Conservation (phyloP, 2,329 filamentous ascomycete species). For the Colletotrichum ledebouriae region DNA sequence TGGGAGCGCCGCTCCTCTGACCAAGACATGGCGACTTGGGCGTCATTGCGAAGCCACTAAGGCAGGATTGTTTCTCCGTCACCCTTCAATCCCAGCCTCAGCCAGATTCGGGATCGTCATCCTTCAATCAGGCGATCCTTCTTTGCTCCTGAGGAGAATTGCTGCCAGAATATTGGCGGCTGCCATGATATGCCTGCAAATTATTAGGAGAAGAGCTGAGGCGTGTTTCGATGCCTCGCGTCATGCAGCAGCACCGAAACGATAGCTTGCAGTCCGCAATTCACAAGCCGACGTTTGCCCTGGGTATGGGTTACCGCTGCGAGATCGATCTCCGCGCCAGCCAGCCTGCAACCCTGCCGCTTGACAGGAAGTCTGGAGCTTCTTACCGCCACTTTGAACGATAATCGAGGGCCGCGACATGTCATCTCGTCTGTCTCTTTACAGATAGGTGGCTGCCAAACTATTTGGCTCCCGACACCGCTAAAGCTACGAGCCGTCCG, state of each 20-base stretch:
- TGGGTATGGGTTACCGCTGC: slow-evolving; percentile 23
- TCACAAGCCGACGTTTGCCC: slow-evolving; percentile 19
- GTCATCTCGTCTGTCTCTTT: slow-evolving; percentile 17
- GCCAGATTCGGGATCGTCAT: slow-evolving; percentile 5
- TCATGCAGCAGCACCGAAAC: slow-evolving; percentile 9
- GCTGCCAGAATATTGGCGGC: not conserved
- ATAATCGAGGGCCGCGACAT: slow-evolving; percentile 1
- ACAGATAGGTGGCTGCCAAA: slow-evolving; percentile 22
- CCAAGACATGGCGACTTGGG: slow-evolving; percentile 29
- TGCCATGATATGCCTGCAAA: slow-evolving; percentile 5
- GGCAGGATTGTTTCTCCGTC: not conserved
- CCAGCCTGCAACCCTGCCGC: slow-evolving; percentile 25
- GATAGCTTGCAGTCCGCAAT: slow-evolving; percentile 16
- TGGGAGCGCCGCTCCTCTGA: slow-evolving; percentile 11
- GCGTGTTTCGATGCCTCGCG: slow-evolving; percentile 2
- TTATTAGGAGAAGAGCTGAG: not conserved
- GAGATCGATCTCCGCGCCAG: slow-evolving; percentile 38
- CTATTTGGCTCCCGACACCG: slow-evolving; percentile 18
- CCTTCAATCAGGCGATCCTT: not conserved
- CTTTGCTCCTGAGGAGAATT: not conserved
- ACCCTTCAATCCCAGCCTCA: not conserved
- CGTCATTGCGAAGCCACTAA: slow-evolving; percentile 20
- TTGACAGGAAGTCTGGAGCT: slow-evolving; percentile 24
- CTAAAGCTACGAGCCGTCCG: slow-evolving; percentile 16
- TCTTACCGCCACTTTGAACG: slow-evolving; percentile 38